Conservation (phyloP, 2,329 filamentous ascomycete species). For the Annulohypoxylon truncatum region DNA sequence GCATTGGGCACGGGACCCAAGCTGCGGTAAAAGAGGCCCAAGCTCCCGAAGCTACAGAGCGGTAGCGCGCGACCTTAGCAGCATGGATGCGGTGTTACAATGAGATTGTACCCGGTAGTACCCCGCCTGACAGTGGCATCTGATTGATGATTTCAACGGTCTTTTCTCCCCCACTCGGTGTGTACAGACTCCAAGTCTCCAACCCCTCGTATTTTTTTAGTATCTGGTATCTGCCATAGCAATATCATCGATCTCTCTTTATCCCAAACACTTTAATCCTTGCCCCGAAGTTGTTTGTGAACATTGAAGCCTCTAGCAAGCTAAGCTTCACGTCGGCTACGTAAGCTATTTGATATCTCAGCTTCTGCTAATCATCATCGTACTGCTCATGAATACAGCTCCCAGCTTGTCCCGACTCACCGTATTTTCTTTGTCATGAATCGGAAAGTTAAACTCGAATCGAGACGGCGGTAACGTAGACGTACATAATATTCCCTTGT, state of each 20-base stretch:
- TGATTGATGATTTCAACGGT: slow-evolving; percentile 35
- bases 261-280: slow-evolving; percentile 11
- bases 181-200: slow-evolving; percentile 33
- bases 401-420: neutral
- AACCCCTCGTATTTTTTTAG: slow-evolving; percentile 36
- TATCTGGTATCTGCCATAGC: neutral
- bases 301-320: slow-evolving; percentile 3
- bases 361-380: neutral
- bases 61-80: slow-evolving; percentile 6
- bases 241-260: neutral
- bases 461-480: slow-evolving; percentile 30
- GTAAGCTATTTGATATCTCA: neutral
- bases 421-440: slow-evolving; percentile 35
- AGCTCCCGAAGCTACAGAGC: slow-evolving; percentile 26
- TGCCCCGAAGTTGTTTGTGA: neutral
- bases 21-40: slow-evolving; percentile 19
- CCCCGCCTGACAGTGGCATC: slow-evolving; percentile 39
- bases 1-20: slow-evolving; percentile 16
- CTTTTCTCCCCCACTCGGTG: slow-evolving; percentile 22
- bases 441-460: slow-evolving; percentile 14
- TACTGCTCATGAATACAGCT: slow-evolving; percentile 18
- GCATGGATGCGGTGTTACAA: slow-evolving; percentile 10
- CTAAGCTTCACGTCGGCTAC: slow-evolving; percentile 6
- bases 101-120: slow-evolving; percentile 19
- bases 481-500: neutral